phyloP scores from a whole-genome alignment of 2,329 filamentous ascomycete species.

The Calonectria pseudoreteaudii region DNA sequence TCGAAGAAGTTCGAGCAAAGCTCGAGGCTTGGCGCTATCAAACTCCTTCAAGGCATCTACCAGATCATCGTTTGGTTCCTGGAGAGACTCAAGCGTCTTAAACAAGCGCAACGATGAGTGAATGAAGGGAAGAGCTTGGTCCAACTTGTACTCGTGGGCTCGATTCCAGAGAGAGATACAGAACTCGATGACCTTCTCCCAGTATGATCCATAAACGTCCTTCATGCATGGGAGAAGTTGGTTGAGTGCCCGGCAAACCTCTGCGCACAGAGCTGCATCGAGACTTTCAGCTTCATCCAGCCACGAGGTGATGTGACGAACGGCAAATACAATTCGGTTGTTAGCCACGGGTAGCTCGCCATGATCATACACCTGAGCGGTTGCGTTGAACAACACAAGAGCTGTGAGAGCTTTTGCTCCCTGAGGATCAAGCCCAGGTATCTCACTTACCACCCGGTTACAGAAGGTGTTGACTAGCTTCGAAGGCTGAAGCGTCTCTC shows the following conservation, averaged over 20 bases:
- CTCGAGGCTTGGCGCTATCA: constrained; percentile 65
- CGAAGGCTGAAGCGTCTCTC: constrained; percentile 61
- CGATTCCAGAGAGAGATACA: constrained; percentile 69
- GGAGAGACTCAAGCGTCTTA: constrained; percentile 69
- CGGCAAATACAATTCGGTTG: constrained; percentile 83
- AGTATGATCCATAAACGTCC: constrained; percentile 89
- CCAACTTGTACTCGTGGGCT: constrained; percentile 53
- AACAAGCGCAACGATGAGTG: constrained; percentile 81
- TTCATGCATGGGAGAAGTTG: constrained; percentile 78
- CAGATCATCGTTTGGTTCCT: constrained; percentile 88
- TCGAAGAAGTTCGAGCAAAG: constrained; percentile 74
- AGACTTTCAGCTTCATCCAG: constrained; percentile 64
- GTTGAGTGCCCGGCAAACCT: constrained; percentile 68
- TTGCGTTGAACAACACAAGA: constrained; percentile 67
- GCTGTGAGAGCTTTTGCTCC: constrained; percentile 59
- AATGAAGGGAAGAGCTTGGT: constrained; percentile 70
- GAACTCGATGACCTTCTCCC: constrained; percentile 74
- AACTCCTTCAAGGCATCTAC: constrained; percentile 77
- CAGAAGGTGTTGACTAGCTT: constrained; percentile 64
- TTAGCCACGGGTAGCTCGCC: constrained; percentile 68
- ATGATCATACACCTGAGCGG: constrained; percentile 62
- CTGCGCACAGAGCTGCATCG: constrained; percentile 57
- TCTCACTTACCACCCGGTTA: constrained; percentile 72
- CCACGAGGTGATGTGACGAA: constrained; percentile 82
- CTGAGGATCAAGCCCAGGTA: constrained; percentile 58